Evolutionary conservation across 352 stramenopile genomes (phyloP).

Genomic region (Aphanomyces cochlioides): DNA sequence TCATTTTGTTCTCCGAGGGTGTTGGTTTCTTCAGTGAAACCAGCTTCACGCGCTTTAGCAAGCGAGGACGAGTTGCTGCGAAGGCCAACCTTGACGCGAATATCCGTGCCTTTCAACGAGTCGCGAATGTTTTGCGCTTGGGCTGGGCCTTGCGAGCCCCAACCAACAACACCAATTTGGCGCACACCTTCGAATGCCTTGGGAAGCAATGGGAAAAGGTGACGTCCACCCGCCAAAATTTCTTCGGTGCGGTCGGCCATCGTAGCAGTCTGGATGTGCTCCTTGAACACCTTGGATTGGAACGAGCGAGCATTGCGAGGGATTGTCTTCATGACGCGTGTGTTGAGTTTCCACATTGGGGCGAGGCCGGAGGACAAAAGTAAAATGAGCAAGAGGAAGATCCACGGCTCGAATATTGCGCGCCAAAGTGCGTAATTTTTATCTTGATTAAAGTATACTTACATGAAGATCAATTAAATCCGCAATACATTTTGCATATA

Average conservation of each 20-base stretch:
- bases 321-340: background rate
- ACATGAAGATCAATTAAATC: no score
- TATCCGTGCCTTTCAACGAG: conserved; percentile 90
- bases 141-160: conserved; percentile 95
- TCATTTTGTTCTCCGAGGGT: conserved; percentile 96
- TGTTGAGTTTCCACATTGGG: conserved; percentile 13
- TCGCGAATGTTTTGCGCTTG: conserved; percentile 97
- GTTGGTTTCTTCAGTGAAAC: conserved; percentile 90
- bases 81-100: conserved; percentile 90
- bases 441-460: no score
- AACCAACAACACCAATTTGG: conserved; percentile 97
- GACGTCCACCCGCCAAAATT: conserved; percentile 75
- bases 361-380: background rate
- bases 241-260: conserved; percentile 76
- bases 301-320: conserved; percentile 8
- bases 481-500: no score
- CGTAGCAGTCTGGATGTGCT: conserved; percentile 67
- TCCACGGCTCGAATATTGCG: background rate
- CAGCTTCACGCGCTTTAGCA: conserved; percentile 80
- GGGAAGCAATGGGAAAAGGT: conserved; percentile 93
- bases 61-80: conserved; percentile 72
- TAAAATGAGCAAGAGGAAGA: conserved; percentile 1
- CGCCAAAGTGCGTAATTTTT: no score
- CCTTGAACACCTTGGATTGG: conserved; percentile 58
- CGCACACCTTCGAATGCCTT: conserved; percentile 96